Conservation (phyloP, 192 early-diverging fungal species). For the Gonapodya sp. region DNA sequence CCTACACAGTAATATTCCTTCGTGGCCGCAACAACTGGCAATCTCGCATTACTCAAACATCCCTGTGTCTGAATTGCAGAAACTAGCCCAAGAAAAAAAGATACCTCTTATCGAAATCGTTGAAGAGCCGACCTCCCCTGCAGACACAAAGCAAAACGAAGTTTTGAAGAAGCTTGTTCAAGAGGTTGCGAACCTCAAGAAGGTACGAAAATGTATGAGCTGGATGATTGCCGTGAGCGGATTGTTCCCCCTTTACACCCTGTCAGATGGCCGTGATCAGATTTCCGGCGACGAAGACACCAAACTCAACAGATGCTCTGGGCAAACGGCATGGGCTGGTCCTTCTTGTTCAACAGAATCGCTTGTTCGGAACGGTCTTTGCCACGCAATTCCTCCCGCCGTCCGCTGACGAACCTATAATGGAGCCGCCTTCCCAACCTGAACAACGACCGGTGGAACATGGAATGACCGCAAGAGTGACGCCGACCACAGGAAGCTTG, state of each 20-base stretch:
- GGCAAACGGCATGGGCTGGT: background rate
- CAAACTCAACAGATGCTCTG: background rate
- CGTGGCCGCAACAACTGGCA: background rate
- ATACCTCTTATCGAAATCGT: background rate
- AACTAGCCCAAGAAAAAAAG: background rate
- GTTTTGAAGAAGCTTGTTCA: background rate
- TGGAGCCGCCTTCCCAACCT: no score
- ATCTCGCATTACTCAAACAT: background rate
- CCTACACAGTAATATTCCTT: background rate
- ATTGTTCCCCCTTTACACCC: background rate
- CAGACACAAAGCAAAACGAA: background rate
- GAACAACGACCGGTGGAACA: no score
- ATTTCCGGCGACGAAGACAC: no score
- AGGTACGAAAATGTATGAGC: background rate
- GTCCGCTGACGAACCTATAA: no score
- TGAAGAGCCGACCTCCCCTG: background rate
- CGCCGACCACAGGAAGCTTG: background rate
- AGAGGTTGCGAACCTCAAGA: background rate
- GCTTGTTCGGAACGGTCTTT: background rate
- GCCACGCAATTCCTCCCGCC: background rate
- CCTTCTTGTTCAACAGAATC: background rate
- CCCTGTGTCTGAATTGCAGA: background rate
- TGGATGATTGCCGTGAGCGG: background rate
- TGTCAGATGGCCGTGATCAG: background rate
- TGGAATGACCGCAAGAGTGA: no score